Base-by-base conservation (phyloP, 768 basidiomycete genomes). In the Antrodiella citrinella region DNA sequence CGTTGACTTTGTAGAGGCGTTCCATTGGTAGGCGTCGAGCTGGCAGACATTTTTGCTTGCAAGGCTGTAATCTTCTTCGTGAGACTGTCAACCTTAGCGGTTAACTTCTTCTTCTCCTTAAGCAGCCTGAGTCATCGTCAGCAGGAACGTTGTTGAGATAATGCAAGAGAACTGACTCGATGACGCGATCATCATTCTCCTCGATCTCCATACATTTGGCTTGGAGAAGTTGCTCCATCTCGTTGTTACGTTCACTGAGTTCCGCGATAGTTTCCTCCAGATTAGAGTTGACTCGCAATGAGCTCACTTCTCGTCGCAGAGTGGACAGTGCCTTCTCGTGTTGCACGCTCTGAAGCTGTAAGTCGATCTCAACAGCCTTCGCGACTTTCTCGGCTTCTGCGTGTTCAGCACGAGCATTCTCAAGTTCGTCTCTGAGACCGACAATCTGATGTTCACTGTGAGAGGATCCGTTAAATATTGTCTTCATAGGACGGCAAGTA, bases 21-120 rank as follows among this genome's bases (percentile, higher is more conserved):
- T 12, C 44, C 58, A 21, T 56, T 52, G 15, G 60, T 53, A 38
- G 58, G 57, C 51, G 45, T 57, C 54, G 49, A 53, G 26, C 35
- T 49, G 2, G 73, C 75, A 2, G 74, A 67, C 30, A 89, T 64
- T 61, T 86, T 90, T 13, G 74, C 69, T 62, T 91, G 86, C 53
- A 89, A 64, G 47, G 73, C 79, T 55, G 85, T 82, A 39, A 84
- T 77, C 62, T 89, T 91, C 46, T 86, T 78, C 48, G 76, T 81
- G 23, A 91, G 69, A 9, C 76, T 70, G 50, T 90, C 88, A 35
- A 87, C 79, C 65, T 84, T 89, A 50, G 67, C 69, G 2, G 69
- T 69, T 21, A 91, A 71, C 57, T 84, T 88, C 71, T 88, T 90
- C 68, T 86, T 89, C 55, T 84, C 81, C 65, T 88, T 90, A 54